phyloP scores from a whole-genome alignment of 2,329 filamentous ascomycete species.

The Clarireedia homoeocarpa region DNA sequence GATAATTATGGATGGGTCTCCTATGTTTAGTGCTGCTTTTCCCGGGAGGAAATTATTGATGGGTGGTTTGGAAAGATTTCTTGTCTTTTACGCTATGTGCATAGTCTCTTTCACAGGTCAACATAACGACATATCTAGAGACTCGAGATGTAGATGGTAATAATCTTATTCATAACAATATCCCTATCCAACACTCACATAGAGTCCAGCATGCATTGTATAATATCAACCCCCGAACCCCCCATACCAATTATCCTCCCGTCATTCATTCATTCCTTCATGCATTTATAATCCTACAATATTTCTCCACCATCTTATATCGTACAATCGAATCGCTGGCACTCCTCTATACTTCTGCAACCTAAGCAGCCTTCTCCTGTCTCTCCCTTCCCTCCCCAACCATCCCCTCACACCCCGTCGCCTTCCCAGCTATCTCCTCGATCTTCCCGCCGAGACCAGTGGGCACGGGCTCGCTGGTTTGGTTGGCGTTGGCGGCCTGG shows the following conservation, averaged over 20 bases:
- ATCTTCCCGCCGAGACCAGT: constrained; percentile 39
- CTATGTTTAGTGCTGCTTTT: too few relatives aligned
- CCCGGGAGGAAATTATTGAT: too few relatives aligned
- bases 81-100: too few relatives aligned
- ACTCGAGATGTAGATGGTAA: too few relatives aligned
- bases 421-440: constrained; percentile 57
- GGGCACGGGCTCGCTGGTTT: constrained; percentile 12
- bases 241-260: not conserved
- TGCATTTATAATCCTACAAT: not conserved
- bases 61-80: too few relatives aligned
- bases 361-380: constrained; percentile 16
- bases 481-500: constrained; percentile 11
- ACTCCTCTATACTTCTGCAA: not conserved
- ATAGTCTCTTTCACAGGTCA: too few relatives aligned
- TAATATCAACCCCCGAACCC: not conserved
- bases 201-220: not conserved
- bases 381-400: constrained; percentile 51
- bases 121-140: too few relatives aligned
- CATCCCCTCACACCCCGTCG: constrained; percentile 64
- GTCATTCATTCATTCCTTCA: not conserved
- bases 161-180: too few relatives aligned
- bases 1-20: too few relatives aligned
- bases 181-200: too few relatives aligned
- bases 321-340: too few relatives aligned
- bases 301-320: not conserved